Conservation (phyloP, 208 protist genomes). For the Wallacemonas collosoma region DNA sequence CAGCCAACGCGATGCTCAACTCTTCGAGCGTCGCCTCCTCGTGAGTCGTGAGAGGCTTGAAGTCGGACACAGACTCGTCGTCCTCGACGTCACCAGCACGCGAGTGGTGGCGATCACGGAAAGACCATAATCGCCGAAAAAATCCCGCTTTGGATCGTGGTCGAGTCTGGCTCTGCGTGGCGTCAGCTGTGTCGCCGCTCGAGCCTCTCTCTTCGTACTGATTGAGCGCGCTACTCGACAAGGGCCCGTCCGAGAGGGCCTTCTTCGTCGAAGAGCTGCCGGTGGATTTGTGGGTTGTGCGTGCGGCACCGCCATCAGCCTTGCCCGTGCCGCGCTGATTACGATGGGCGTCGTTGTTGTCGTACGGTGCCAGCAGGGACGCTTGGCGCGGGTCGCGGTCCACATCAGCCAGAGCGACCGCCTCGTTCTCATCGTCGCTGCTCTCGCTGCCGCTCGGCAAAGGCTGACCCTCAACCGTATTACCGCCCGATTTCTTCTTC, state of each 20-base stretch:
- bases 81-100: not conserved
- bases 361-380: not conserved
- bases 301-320: no score
- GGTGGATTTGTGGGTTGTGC: not conserved
- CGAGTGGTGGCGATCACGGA: not conserved
- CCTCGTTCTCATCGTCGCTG: not conserved
- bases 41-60: constrained; percentile 14
- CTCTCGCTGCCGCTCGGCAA: not conserved
- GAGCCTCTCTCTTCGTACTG: no score
- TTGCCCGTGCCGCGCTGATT: not conserved
- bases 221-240: not conserved
- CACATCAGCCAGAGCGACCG: not conserved
- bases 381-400: not conserved
- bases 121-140: not conserved
- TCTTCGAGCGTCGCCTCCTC: constrained; percentile 31
- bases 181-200: no score
- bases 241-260: not conserved
- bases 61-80: constrained; percentile 6
- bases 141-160: not conserved
- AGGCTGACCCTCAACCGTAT: constrained; percentile 7
- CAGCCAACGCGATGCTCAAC: constrained; percentile 24
- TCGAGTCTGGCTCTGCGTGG: no score
- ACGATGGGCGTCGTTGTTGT: not conserved
- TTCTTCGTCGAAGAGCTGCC: not conserved
- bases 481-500: not conserved